Percentiles rank a stretch among this genome's conserved stretches.
These are phyloP conservation scores for Colletotrichum sp. DNA, from an alignment of 2,329 filamentous ascomycete genomes.

Conservation along the genomic window DNA sequence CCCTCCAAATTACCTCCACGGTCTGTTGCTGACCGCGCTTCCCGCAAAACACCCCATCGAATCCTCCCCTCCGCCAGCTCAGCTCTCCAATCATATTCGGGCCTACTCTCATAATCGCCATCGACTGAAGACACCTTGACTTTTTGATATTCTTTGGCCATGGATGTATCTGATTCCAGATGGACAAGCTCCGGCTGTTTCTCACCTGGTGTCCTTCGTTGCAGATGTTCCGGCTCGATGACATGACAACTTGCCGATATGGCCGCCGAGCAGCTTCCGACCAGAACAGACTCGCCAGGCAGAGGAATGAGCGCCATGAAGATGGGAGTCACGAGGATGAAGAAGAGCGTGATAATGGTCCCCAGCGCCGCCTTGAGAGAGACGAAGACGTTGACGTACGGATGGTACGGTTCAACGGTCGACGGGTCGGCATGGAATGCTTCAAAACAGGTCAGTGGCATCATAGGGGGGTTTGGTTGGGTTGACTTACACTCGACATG, in stretches of 20 bases:
- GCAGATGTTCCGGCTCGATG: not conserved
- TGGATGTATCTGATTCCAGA: not conserved
- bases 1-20: not conserved
- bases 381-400: not conserved
- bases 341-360: not conserved
- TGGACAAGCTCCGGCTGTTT: not conserved
- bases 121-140: not conserved
- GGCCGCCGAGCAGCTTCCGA: not conserved
- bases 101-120: not conserved
- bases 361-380: not conserved
- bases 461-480: not conserved
- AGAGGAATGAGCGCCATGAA: not conserved
- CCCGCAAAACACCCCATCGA: not conserved
- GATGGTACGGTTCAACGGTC: not conserved
- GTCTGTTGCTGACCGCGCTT: not conserved
- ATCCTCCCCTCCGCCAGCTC: not conserved
- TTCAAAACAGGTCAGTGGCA: not conserved
- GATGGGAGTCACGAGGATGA: not conserved
- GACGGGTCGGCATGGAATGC: not conserved
- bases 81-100: not conserved
- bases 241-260: not conserved
- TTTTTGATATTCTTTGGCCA: not conserved
- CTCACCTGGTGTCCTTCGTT: not conserved
- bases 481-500: not conserved
- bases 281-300: not conserved